These are phyloP conservation scores for Furcasterigmium sp. DNA, from an alignment of 2,329 filamentous ascomycete genomes.

Conservation along the genomic window DNA sequence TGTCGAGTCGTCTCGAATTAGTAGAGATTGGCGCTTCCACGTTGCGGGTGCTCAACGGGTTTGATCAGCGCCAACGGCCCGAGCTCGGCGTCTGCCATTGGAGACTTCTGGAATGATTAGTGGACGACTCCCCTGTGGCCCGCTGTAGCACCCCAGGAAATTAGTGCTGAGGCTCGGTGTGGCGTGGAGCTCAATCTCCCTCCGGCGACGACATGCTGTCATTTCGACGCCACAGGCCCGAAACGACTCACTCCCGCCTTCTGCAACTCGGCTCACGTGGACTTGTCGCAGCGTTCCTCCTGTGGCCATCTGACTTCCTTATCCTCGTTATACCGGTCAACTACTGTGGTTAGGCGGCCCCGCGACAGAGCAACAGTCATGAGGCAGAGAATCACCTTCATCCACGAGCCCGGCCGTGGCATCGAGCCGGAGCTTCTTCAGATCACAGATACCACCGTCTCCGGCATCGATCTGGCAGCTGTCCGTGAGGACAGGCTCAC, in stretches of 20 bases:
- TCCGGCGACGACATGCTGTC: neutral
- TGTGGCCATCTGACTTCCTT: neutral
- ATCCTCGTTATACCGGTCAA: neutral
- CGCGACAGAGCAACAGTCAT: conserved; percentile 34
- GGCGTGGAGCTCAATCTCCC: no score
- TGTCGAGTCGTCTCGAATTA: conserved; percentile 10
- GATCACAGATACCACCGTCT: conserved; percentile 50
- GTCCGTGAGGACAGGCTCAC: conserved; percentile 78
- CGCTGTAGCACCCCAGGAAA: neutral
- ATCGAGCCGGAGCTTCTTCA: conserved; percentile 61
- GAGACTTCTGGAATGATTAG: neutral
- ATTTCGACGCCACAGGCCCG: no score
- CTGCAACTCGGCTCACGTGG: no score
- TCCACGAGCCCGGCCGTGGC: conserved; percentile 59
- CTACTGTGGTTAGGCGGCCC: neutral
- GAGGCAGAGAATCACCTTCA: conserved; percentile 76
- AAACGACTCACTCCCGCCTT: neutral
- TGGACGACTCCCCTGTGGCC: neutral
- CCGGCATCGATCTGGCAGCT: conserved; percentile 52
- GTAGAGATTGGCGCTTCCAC: conserved; percentile 9
- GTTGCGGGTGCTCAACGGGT: conserved; percentile 9
- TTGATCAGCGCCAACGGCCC: neutral
- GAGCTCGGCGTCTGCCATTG: neutral
- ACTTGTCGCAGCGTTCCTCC: neutral
- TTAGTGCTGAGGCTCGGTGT: neutral